Conservation (phyloP, 2,329 filamentous ascomycete genomes). For the Fonsecaea multimorphosa region DNA sequence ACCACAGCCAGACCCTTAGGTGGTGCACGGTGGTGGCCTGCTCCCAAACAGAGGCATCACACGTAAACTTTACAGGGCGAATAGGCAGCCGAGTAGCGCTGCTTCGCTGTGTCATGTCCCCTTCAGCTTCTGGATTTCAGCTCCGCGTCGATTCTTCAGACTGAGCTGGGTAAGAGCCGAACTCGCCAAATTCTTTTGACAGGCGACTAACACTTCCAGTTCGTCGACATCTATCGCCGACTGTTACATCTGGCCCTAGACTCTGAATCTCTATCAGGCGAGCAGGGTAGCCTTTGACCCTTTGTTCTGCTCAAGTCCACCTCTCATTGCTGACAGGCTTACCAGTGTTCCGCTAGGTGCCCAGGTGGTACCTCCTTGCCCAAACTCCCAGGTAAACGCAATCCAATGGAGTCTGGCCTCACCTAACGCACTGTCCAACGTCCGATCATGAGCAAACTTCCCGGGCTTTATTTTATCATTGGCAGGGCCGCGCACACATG, state of each 20-base stretch:
- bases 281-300: not conserved
- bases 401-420: conserved; percentile 18
- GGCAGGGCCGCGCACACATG: conserved; percentile 10
- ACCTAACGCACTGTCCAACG: conserved; percentile 10
- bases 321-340: conserved; percentile 18
- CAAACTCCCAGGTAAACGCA: conserved; percentile 6
- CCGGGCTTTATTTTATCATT: conserved; percentile 10
- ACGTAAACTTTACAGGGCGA: conserved; percentile 1
- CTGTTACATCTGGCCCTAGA: conserved; percentile 3
- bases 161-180: conserved; percentile 20
- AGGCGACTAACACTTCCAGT: not conserved
- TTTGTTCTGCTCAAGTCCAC: not conserved
- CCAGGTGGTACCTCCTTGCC: conserved; percentile 11
- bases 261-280: not conserved
- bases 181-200: not conserved
- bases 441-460: conserved; percentile 11
- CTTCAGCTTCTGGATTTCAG: conserved; percentile 17
- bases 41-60: not conserved
- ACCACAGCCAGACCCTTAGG: not conserved
- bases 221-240: conserved; percentile 3
- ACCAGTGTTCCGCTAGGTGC: conserved; percentile 7
- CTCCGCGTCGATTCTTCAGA: conserved; percentile 9
- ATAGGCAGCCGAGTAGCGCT: not conserved
- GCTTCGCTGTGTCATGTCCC: not conserved
- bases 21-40: too few species aligned